Percentiles rank a stretch among this genome's conserved stretches.
These are phyloP conservation scores for Fraxinus ornus DNA, from an alignment of 305 asterid species.

Conservation along the genomic window DNA sequence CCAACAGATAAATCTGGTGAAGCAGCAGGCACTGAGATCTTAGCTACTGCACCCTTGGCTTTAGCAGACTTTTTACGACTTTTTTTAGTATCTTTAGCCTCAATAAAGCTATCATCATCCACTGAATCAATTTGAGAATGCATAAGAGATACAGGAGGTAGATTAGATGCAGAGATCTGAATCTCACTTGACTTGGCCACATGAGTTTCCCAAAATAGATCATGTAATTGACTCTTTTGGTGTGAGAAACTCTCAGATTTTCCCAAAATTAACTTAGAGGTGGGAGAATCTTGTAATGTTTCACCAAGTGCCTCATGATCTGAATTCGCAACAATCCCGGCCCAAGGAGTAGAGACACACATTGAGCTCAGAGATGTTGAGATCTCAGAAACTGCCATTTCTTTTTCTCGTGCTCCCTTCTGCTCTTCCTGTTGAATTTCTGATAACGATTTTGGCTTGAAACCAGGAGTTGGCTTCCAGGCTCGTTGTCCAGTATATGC, in stretches of 20 bases:
- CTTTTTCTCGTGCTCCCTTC: constrained; percentile 55
- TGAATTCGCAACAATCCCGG: constrained; percentile 47
- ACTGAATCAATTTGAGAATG: constrained; percentile 36
- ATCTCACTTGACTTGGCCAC: constrained; percentile 38
- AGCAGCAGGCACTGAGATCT: constrained; percentile 39
- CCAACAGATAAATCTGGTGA: constrained; percentile 42
- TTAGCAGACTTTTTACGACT: constrained; percentile 74
- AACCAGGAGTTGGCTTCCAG: constrained; percentile 92
- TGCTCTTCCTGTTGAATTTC: constrained; percentile 90
- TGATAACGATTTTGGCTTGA: constrained; percentile 69
- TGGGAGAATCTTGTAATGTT: constrained; percentile 35
- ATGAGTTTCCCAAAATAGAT: constrained; percentile 45
- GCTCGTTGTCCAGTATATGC: constrained; percentile 50
- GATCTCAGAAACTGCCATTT: constrained; percentile 43
- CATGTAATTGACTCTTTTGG: constrained; percentile 54
- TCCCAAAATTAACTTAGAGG: constrained; percentile 28
- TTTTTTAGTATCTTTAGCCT: constrained; percentile 77
- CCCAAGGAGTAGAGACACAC: constrained; percentile 53
- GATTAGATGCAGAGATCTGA: constrained; percentile 32
- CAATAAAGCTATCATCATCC: constrained; percentile 57
- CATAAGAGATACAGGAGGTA: constrained; percentile 25
- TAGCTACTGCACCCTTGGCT: constrained; percentile 58
- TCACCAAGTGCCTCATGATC: constrained; percentile 49
- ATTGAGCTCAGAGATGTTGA: constrained; percentile 45
- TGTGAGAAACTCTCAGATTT: constrained; percentile 36